Conservation (phyloP, 805 yeast species). For the Myxozyma geophila region DNA sequence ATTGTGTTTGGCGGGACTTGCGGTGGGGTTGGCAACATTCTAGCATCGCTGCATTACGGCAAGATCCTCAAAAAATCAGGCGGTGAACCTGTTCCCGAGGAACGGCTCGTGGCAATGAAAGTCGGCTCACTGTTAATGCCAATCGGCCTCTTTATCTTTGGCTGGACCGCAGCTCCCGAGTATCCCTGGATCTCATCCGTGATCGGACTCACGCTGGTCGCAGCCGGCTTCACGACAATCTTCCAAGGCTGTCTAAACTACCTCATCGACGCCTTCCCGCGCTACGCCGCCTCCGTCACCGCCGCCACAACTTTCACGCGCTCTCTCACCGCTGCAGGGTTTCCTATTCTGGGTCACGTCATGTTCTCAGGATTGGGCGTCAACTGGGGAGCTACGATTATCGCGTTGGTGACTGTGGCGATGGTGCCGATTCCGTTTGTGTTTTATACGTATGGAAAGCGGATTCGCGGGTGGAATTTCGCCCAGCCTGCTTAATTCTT, state of each 20-base stretch:
- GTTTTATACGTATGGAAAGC: constrained; percentile 56
- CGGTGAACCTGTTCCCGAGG: constrained; percentile 63
- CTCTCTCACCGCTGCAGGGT: constrained; percentile 62
- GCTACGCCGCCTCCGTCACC: constrained; percentile 64
- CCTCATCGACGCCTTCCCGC: constrained; percentile 62
- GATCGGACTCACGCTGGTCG: constrained; percentile 59
- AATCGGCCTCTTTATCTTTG: constrained; percentile 61
- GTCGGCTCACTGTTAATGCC: constrained; percentile 50
- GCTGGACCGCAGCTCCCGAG: constrained; percentile 59
- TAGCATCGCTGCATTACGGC: constrained; percentile 42
- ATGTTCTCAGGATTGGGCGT: constrained; percentile 58
- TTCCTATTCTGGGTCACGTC: constrained; percentile 62
- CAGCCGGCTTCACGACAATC: constrained; percentile 58
- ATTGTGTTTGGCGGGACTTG: constrained; percentile 43
- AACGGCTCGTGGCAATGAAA: constrained; percentile 62
- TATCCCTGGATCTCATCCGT: constrained; percentile 62
- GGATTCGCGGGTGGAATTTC: constrained; percentile 40
- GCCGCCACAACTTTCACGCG: constrained; percentile 67
- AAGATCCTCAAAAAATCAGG: constrained; percentile 41
- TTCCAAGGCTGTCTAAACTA: constrained; percentile 66
- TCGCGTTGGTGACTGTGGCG: constrained; percentile 54
- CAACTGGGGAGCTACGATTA: constrained; percentile 59
- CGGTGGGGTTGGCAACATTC: constrained; percentile 45
- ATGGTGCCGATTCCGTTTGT: constrained; percentile 63
- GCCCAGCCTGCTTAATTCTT: neutral